Base-by-base conservation (phyloP, 73 alveolate genomes). In the Loxodes magnus region DNA sequence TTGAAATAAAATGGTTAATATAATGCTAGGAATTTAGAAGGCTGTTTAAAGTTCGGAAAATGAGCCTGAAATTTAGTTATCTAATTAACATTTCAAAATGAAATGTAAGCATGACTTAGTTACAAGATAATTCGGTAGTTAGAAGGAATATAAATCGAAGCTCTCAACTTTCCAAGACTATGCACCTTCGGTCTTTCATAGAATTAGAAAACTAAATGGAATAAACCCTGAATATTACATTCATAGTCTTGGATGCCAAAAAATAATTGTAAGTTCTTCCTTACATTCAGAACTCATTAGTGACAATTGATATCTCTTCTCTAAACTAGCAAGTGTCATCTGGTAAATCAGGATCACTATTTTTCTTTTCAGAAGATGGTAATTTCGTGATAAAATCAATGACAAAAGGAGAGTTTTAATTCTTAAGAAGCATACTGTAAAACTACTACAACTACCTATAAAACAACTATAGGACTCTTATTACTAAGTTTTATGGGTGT, bases 291-390 rank as follows among this genome's bases (percentile, higher is more conserved):
- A n/a, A n/a, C n/a, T n/a, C n/a, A n/a, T n/a, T n/a, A n/a, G n/a
- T n/a, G n/a, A n/a, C n/a, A 19, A 63, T 71, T 4, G 82, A 68
- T 25, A 15, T 67, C 20, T 44, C 82, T 5, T 34, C 73, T 29
- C 38, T 70, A 23, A 29, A 49, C 35, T 75, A 64, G 24, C 50
- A 62, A 21, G 52, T 60, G 60, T 92, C 43, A 17, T 76, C 92
- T 46, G 99, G 99, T 25, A 94, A 85, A 57, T 77, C 96, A 54
- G 98, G 99, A 3, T 71, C 95, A 14, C 86, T 94, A 66, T 94
- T 94, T 62, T 94, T 92, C 65, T 94, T 87, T 68, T 92, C 98
- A n/a, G 93, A 95, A 16, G 98, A 94, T 59, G 95, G 97, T 6
- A 71, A 85, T 59, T 94, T 71, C 41, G 87, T 92, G 49, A 74